Conservation (phyloP, 768 basidiomycete species). For the Tylopilus cervinicoccineus region DNA sequence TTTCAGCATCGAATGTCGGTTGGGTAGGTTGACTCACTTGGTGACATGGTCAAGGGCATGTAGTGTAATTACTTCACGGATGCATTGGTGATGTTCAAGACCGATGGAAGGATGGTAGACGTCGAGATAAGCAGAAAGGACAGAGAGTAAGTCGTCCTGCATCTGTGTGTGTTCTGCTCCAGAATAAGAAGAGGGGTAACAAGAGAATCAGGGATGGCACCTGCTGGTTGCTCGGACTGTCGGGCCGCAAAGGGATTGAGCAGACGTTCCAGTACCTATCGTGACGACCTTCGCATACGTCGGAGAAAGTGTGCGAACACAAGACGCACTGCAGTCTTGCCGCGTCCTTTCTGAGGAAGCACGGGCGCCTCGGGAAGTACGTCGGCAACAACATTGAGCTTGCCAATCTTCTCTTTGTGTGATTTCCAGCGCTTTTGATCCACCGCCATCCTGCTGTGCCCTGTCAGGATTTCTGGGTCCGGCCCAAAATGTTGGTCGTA, state of each 20-base stretch:
- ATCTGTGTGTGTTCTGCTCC: conserved; percentile 45
- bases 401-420: conserved; percentile 46
- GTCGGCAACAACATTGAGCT: conserved; percentile 49
- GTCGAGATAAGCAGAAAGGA: conserved; percentile 67
- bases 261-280: conserved; percentile 56
- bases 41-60: conserved; percentile 88
- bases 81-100: conserved; percentile 57
- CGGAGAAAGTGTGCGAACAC: not conserved
- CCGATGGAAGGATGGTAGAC: conserved; percentile 66
- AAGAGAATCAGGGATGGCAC: conserved; percentile 29
- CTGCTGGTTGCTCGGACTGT: conserved; percentile 50
- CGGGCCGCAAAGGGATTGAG: conserved; percentile 49
- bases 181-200: conserved; percentile 5
- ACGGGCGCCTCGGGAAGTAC: conserved; percentile 39
- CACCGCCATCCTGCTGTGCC: conserved; percentile 45
- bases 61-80: conserved; percentile 67
- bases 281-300: not conserved
- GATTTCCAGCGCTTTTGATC: conserved; percentile 57
- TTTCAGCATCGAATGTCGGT: not conserved
- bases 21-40: conserved; percentile 48
- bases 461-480: conserved; percentile 48
- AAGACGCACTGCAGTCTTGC: conserved; percentile 21
- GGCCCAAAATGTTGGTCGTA: conserved; percentile 78
- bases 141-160: conserved; percentile 66
- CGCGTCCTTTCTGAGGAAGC: conserved; percentile 24